Conservation (phyloP, 1,139 yeast genomes). For the Wickerhamomyces sp. region DNA sequence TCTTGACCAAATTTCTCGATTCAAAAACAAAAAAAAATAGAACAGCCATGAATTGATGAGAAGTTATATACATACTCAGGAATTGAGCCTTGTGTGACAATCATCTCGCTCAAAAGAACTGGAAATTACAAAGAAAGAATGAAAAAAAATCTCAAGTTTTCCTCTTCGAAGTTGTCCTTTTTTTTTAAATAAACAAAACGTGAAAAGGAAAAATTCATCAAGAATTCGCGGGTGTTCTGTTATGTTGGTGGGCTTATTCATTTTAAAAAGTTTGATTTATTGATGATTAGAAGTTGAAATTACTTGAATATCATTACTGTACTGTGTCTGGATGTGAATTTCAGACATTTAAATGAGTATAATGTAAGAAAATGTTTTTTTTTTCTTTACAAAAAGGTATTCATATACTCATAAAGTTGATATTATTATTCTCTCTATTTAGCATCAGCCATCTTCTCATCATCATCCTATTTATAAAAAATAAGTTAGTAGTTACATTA, state of each 20-base stretch:
- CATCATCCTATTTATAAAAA: constrained; percentile 6
- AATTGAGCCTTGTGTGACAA: constrained; percentile 44
- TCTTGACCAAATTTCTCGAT: too few relatives aligned
- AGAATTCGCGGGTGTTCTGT: neutral
- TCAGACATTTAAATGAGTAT: neutral
- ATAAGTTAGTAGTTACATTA: constrained; percentile 4
- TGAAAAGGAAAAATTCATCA: neutral
- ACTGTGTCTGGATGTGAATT: too few relatives aligned
- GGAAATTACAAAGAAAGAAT: too few relatives aligned
- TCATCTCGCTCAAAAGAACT: constrained; percentile 10
- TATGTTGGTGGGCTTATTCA: too few relatives aligned
- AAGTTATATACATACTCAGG: constrained; percentile 36
- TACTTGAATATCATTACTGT: too few relatives aligned
- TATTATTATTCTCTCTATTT: constrained; percentile 2
- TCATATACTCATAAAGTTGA: too few relatives aligned
- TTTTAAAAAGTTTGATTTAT: too few relatives aligned
- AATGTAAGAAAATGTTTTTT: neutral
- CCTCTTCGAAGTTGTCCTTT: neutral
- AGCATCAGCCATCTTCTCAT: constrained; percentile 18
- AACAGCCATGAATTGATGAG: too few relatives aligned
- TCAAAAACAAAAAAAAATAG: too few relatives aligned
- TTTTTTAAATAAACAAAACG: too few relatives aligned
- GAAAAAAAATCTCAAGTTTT: neutral
- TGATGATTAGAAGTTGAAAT: too few relatives aligned
- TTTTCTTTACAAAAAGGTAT: neutral